Percentiles rank a stretch among this genome's conserved stretches.
Conservation (phyloP, 1,139 yeast genomes). For the Taphrina wiesneri region DNA sequence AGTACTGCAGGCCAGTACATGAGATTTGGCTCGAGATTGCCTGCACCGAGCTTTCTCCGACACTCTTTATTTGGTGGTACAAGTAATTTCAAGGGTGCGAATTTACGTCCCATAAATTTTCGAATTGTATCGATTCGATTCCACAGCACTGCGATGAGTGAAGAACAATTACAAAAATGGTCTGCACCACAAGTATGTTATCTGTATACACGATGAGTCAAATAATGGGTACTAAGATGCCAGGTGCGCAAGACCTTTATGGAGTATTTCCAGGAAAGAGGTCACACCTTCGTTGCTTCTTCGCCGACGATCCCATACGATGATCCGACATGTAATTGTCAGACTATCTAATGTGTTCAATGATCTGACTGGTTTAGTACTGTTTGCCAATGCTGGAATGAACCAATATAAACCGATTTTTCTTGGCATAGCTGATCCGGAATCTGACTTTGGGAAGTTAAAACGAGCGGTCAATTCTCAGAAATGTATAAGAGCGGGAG, state of each 20-base stretch:
- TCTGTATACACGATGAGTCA: not conserved
- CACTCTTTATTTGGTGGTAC: constrained; percentile 1
- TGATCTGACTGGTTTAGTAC: constrained; percentile 44
- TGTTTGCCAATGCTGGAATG: constrained; percentile 39
- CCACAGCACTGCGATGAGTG: constrained; percentile 18
- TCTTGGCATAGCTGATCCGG: constrained; percentile 93
- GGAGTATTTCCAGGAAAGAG: constrained; percentile 64
- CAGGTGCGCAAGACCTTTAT: constrained; percentile 83
- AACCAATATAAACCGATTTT: constrained; percentile 97
- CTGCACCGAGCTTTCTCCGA: not conserved
- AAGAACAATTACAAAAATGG: constrained; percentile 1
- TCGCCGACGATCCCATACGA: constrained; percentile 96
- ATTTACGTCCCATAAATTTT: not conserved
- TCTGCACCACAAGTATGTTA: constrained; percentile 26
- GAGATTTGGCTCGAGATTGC: constrained; percentile 5
- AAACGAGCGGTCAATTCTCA: constrained; percentile 94
- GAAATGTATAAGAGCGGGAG: constrained; percentile 98
- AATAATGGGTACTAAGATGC: not conserved
- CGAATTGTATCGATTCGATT: not conserved
- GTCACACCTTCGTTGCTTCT: constrained; percentile 82
- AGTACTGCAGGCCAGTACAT: constrained; percentile 11
- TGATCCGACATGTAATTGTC: constrained; percentile 68
- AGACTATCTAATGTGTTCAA: constrained; percentile 62
- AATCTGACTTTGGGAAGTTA: constrained; percentile 77
- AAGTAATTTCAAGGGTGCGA: not conserved